Evolutionary conservation across 2,329 filamentous ascomycete species (phyloP).

Genomic region (Aspergillus ochraceoroseus): DNA sequence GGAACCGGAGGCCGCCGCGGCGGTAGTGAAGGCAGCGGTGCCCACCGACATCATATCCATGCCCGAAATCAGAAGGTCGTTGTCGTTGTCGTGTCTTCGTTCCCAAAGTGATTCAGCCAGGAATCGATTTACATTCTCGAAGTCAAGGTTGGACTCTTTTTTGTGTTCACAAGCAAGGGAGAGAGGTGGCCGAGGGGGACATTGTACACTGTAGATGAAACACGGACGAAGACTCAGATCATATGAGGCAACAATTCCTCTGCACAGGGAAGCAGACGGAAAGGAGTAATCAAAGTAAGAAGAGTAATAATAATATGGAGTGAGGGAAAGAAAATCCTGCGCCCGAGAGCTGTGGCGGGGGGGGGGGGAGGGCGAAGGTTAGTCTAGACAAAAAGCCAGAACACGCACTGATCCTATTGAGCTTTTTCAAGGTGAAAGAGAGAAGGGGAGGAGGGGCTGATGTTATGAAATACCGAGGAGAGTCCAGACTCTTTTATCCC

Average conservation of each 20-base stretch:
- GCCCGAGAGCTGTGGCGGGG: slow-evolving; percentile 1
- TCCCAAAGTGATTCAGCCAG: slow-evolving; percentile 10
- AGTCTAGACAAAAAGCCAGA: slow-evolving; percentile 1
- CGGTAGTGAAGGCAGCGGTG: slow-evolving; percentile 23
- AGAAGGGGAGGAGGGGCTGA: slow-evolving; percentile 1
- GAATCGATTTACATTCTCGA: slow-evolving; percentile 28
- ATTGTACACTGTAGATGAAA: slow-evolving; percentile 12
- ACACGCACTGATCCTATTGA: slow-evolving; percentile 4
- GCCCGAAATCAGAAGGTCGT: slow-evolving; percentile 11
- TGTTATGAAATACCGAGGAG: neutral
- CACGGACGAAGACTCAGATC: slow-evolving; percentile 11
- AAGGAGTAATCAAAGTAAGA: slow-evolving; percentile 9
- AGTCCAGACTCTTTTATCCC: too few relatives aligned
- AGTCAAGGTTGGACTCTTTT: slow-evolving; percentile 1
- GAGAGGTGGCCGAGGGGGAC: slow-evolving; percentile 7
- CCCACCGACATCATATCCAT: slow-evolving; percentile 34
- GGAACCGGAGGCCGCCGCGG: slow-evolving; percentile 30
- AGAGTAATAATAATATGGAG: slow-evolving; percentile 13
- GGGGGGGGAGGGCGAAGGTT: slow-evolving; percentile 1
- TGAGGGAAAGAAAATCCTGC: slow-evolving; percentile 14
- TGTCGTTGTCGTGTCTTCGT: slow-evolving; percentile 20
- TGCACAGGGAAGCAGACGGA: too few relatives aligned
- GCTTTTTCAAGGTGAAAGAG: slow-evolving; percentile 5
- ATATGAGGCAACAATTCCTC: too few relatives aligned
- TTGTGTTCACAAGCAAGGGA: slow-evolving; percentile 9